Base-by-base conservation (phyloP, 352 stramenopile species). In the Phytophthora colocasiae region DNA sequence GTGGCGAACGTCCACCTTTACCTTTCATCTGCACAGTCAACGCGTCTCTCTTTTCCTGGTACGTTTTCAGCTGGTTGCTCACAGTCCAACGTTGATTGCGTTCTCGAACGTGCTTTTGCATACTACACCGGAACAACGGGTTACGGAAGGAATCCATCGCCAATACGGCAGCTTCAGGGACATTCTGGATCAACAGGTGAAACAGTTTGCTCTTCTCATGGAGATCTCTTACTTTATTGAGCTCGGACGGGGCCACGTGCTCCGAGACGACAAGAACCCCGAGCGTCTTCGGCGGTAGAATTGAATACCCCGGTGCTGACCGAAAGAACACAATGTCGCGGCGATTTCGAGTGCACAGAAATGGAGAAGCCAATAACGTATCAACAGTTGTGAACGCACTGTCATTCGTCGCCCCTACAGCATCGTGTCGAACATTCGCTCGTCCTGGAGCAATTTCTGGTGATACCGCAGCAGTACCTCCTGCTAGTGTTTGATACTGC, bases 121-220 rank as follows among this genome's bases (percentile, higher is more conserved):
- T 76, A 43, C 63, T 89, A 44, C 86, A 94, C 2, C 86, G 79
- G 49, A 94, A 94, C 8, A 92, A 48, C 6, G 86, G 86, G 2
- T 73, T 77, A 2, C 84, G 81, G 54, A 93, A 94, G 7, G 77
- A 85, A 51, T 94, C 71, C 77, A 93, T 92, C 3, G 84, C 84
- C 19, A 86, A 53, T 7, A 90, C 77, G 0, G 86, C 86, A 3
- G 75, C 76, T 12, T 77, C 65, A 0, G 84, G 82, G 11, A 91
- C 68, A 56, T 91, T 90, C 31, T 85, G 62, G 52, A 94, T 93
- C 34, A 94, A 64, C 40, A 94, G 38, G 50, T 94, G 86, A 32
- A 94, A 87, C 7, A 93, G 26, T 41, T 93, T 93, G 48, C 79
- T 81, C 27, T 67, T 75, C 19, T 88, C 71, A 41, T 93, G 81